Conservation (phyloP, 2,329 filamentous ascomycete genomes). For the Alternaria alternata region DNA sequence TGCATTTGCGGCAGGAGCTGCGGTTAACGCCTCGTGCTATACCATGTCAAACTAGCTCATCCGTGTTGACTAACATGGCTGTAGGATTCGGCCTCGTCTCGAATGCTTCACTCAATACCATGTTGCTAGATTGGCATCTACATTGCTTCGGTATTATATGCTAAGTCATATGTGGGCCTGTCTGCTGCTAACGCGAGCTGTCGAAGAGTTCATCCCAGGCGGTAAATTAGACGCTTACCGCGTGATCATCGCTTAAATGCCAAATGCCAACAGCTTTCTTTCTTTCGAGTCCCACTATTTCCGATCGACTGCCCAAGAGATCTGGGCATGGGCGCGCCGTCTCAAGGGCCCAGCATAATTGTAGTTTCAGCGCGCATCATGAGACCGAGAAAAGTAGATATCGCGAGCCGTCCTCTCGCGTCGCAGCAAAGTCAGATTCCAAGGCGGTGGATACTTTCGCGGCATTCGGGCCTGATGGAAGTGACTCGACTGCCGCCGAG, state of each 20-base stretch:
- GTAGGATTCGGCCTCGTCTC: background rate
- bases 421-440: background rate
- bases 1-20: constrained; percentile 2
- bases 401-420: constrained; percentile 9
- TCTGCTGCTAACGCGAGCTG: background rate
- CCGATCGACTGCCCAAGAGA: background rate
- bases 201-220: background rate
- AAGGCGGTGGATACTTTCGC: constrained; percentile 1
- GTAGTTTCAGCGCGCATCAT: background rate
- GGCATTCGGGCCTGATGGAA: background rate
- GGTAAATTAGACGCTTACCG: background rate
- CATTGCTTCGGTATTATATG: background rate
- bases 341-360: constrained; percentile 2
- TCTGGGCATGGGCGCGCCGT: constrained; percentile 5
- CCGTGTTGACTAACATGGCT: background rate
- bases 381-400: constrained; percentile 3
- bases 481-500: constrained; percentile 1
- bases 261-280: constrained; percentile 1
- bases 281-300: constrained; percentile 3
- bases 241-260: background rate
- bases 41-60: constrained; percentile 2
- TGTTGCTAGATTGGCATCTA: background rate
- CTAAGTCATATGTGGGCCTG: background rate
- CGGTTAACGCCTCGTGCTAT: background rate
- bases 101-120: background rate